phyloP scores from a whole-genome alignment of 345 rosid genomes.

The Salix exigua region DNA sequence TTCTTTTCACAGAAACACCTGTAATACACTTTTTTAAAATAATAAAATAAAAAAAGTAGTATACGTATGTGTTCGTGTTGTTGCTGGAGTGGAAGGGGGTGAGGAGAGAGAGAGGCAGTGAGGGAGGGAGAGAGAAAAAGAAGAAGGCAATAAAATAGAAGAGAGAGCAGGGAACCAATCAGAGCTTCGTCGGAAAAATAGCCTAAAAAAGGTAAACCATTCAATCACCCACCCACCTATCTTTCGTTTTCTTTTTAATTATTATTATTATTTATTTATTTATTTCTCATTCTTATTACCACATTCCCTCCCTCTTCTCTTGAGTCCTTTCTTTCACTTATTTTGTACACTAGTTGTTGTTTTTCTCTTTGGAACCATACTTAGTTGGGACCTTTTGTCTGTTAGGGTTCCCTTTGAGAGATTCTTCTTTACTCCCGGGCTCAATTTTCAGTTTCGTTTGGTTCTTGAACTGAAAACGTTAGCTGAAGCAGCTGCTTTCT shows the following conservation, averaged over 20 bases:
- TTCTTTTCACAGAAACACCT: no score
- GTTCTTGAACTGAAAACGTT: neutral
- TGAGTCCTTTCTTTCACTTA: constrained; percentile 1
- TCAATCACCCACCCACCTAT: neutral
- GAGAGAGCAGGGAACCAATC: constrained; percentile 3
- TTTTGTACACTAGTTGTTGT: neutral
- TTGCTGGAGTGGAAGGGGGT: neutral
- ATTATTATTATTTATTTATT: no score
- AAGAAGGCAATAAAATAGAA: neutral
- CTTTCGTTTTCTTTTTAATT: neutral
- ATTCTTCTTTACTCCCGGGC: neutral
- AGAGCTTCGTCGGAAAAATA: constrained; percentile 37
- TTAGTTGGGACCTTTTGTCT: neutral
- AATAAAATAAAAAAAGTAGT: no score
- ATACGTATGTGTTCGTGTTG: neutral
- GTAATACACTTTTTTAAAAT: no score
- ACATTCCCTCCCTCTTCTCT: neutral
- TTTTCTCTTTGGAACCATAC: neutral
- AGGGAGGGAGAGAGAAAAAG: constrained; percentile 12
- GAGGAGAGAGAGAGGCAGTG: neutral
- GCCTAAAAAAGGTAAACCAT: constrained; percentile 23
- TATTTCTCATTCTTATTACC: neutral
- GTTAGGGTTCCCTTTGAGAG: neutral
- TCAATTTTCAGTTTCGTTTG: neutral
- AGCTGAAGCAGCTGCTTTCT: neutral